Conservation (phyloP, 345 rosid genomes). For the Turritis glabra region DNA sequence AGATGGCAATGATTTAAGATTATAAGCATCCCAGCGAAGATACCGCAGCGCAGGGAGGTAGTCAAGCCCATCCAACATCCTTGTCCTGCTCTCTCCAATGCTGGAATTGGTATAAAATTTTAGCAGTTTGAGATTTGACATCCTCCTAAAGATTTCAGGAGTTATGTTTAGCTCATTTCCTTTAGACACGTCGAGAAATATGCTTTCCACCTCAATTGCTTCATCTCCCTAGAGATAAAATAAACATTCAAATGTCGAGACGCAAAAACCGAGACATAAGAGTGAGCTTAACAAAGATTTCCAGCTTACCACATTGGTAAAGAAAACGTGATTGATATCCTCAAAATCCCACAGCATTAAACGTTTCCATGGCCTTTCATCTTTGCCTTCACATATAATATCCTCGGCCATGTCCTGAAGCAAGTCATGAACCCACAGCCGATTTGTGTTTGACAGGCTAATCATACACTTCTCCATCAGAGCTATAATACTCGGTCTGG, state of each 20-base stretch:
- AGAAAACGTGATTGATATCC: constrained; percentile 28
- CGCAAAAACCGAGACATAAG: not conserved
- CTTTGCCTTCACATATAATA: constrained; percentile 25
- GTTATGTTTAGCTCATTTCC: constrained; percentile 19
- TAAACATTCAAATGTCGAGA: not conserved
- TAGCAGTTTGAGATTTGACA: constrained; percentile 35
- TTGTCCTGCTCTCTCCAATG: constrained; percentile 8
- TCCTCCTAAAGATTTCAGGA: constrained; percentile 23
- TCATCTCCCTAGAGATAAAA: constrained; percentile 12
- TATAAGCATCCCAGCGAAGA: constrained; percentile 17
- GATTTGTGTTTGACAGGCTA: constrained; percentile 21
- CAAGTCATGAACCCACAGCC: constrained; percentile 36
- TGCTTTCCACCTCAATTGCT: constrained; percentile 33
- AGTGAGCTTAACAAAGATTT: not conserved
- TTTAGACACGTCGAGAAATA: constrained; percentile 22
- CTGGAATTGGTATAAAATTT: constrained; percentile 6
- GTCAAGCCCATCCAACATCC: constrained; percentile 15
- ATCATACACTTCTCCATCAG: constrained; percentile 37
- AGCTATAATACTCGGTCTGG: constrained; percentile 30
- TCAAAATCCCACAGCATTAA: constrained; percentile 38
- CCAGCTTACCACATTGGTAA: not conserved
- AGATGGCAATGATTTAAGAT: constrained; percentile 3
- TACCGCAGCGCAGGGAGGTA: constrained; percentile 8
- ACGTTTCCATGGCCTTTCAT: constrained; percentile 33
- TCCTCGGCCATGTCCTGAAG: constrained; percentile 39